Evolutionary conservation across 768 basidiomycete species (phyloP), one percentile per base, ranked within the genome.

Genomic region (Ephemerocybe angulata): DNA sequence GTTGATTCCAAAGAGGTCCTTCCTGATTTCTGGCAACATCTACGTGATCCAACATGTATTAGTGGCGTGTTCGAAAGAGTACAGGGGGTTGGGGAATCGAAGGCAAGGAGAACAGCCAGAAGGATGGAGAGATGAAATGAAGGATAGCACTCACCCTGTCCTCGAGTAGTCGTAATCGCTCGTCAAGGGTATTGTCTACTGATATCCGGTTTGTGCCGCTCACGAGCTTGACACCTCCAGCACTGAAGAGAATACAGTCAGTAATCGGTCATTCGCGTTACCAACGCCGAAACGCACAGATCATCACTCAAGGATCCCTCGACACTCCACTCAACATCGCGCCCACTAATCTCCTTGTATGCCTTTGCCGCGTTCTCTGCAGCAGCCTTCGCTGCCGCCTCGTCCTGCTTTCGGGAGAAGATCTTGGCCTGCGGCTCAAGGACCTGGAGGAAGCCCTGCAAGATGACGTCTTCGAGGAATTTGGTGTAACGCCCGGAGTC

Each of bases 1-100:
- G 70, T 98, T 98, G 30, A 78, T 70, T 15, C 96, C 96, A 62
- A 96, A 98, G 42, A 98, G 77, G 63, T 93, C 88, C 59, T 78
- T 79, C 62, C 96, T 78, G 62, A 98, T 92, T 73, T 97, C 94
- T 1, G 96, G 96, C 24, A 98, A 77, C 96, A 98, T 98, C 92
- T 96, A 38, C n/a, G n/a, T n/a, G n/a, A n/a, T n/a, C 42, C 25
- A 33, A 35, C 8, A 19, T n/a, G 24, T 46, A 42, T 42, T 51
- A 21, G 43, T 25, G 24, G 21, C 35, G 15, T 40, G 44, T 25
- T 44, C n/a, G 37, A 46, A 17, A 7, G 24, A 43, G 19, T n/a
- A n/a, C n/a, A n/a, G n/a, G n/a, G n/a, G n/a, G n/a, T n/a, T n/a
- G n/a, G n/a, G n/a, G n/a, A n/a, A n/a, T n/a, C n/a, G n/a, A n/a